Percentiles rank a stretch among this genome's conserved stretches.
phyloP scores from a whole-genome alignment of 495 filamentous ascomycete species.

The Filosporella fistucella region DNA sequence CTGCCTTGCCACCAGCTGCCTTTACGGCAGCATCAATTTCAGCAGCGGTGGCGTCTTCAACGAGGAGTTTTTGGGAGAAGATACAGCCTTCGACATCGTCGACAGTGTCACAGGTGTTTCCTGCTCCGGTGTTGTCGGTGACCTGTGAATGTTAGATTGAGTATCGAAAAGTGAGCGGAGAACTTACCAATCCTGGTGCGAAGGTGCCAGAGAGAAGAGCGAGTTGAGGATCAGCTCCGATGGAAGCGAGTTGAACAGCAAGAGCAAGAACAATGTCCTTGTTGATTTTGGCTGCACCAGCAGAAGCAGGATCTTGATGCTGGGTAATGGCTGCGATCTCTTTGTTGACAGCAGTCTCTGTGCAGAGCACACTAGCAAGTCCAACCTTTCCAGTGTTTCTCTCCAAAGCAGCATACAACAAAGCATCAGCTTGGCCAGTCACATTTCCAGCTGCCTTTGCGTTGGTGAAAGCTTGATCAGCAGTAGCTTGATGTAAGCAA shows the following conservation, averaged over 20 bases:
- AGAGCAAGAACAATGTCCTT: constrained; percentile 50
- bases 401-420: constrained; percentile 60
- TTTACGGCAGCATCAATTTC: constrained; percentile 52
- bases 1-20: constrained; percentile 1
- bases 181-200: constrained; percentile 47
- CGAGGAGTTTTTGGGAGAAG: constrained; percentile 53
- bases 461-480: constrained; percentile 69
- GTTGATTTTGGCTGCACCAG: constrained; percentile 44
- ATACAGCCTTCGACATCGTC: constrained; percentile 58
- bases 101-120: constrained; percentile 50
- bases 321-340: constrained; percentile 62
- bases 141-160: constrained; percentile 27
- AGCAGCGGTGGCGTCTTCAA: constrained; percentile 48
- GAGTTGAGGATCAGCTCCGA: constrained; percentile 53
- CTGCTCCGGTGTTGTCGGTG: constrained; percentile 49
- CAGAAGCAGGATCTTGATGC: constrained; percentile 59
- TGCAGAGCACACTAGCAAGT: constrained; percentile 45
- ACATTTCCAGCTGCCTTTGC: constrained; percentile 57
- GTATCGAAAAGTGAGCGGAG: background rate
- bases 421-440: constrained; percentile 48
- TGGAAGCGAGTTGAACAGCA: constrained; percentile 46
- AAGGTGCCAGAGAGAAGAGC: constrained; percentile 56
- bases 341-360: constrained; percentile 56
- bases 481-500: constrained; percentile 62
- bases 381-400: constrained; percentile 58